Evolutionary conservation across 2,329 filamentous ascomycete genomes (phyloP), one percentile per base, ranked within the genome.

Genomic region (Graphium sp.): DNA sequence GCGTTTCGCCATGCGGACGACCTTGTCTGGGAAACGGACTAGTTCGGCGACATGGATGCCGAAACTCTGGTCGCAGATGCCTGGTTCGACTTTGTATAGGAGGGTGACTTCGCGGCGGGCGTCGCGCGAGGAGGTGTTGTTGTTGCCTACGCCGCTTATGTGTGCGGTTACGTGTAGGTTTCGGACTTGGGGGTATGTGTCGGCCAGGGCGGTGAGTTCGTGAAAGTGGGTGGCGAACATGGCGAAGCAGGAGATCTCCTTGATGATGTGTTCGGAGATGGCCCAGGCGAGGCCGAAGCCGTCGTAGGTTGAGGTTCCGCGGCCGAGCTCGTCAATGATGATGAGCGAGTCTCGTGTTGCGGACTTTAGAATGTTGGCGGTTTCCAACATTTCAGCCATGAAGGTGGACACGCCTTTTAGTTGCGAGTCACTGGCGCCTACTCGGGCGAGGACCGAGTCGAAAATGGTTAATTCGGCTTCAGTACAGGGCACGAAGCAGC

Each of bases 321-420:
- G 82, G 28, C 89, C 89, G 3, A 98, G 71, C 50, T 98, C 89
- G 50, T 98, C 91, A 41, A 98, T 94, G 51, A 98, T 95, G 55
- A 98, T 95, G 30, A 98, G 67, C 5, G 83, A 93, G 48, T 98
- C 89, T 18, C 78, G 73, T 0, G 89, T 98, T 2, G 89, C 89
- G 0, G 83, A 91, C 56, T 95, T 95, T 45, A 98, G 74, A 38
- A 98, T 98, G 48, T 95, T 95, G 39, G 89, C 84, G 2, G 89
- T 98, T 50, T 98, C 89, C 14, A 98, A 68, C 89, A 98, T 98
- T 56, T 98, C 89, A 2, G 89, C 89, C 91, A 98, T 98, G 52
- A 98, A 98, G 0, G 89, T 98, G 4, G 83, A 93, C 2, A 98
- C 89, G 20, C 89, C 89, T 55, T 95, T 95, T 37, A 98, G 75